A percentile compares a stretch with the other conserved stretches of the same genome.
Evolutionary conservation across 2,329 filamentous ascomycete species (phyloP).

Genomic region (Drechslera avenae): DNA sequence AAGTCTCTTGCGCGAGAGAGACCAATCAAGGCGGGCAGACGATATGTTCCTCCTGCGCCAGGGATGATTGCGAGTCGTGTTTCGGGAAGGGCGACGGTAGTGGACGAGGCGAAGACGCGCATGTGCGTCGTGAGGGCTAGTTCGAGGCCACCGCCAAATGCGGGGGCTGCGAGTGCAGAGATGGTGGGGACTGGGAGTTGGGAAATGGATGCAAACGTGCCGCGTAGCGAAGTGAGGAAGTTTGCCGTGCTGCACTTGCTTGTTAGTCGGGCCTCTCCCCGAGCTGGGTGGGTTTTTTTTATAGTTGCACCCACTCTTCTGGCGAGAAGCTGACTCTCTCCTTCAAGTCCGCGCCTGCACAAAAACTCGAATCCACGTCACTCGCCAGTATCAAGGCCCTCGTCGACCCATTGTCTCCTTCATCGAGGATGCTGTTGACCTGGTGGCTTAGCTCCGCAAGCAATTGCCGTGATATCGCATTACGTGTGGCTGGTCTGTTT

Average conservation of each 20-base stretch:
- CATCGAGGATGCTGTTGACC: slow-evolving; percentile 71
- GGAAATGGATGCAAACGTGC: slow-evolving; percentile 74
- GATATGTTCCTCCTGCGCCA: slow-evolving; percentile 89
- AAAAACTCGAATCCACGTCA: slow-evolving; percentile 85
- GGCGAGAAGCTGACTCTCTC: slow-evolving; percentile 77
- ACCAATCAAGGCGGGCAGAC: slow-evolving; percentile 82
- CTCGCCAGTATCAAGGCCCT: slow-evolving; percentile 83
- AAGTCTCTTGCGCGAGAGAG: slow-evolving; percentile 82
- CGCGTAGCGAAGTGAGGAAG: slow-evolving; percentile 78
- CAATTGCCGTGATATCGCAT: slow-evolving; percentile 84
- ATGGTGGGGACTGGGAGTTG: slow-evolving; percentile 87
- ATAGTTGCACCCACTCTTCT: slow-evolving; percentile 68
- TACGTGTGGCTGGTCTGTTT: slow-evolving; percentile 82
- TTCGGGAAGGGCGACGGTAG: slow-evolving; percentile 82
- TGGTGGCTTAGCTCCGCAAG: slow-evolving; percentile 73
- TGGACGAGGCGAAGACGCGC: slow-evolving; percentile 81
- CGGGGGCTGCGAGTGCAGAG: slow-evolving; percentile 80
- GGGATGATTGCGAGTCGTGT: slow-evolving; percentile 93
- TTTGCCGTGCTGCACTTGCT: slow-evolving; percentile 66
- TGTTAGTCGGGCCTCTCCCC: slow-evolving; percentile 15
- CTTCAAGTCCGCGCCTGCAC: slow-evolving; percentile 92
- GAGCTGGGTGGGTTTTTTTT: background rate
- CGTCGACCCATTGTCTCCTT: slow-evolving; percentile 65
- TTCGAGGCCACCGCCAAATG: slow-evolving; percentile 92
- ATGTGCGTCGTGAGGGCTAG: slow-evolving; percentile 88